These are phyloP conservation scores for Naegleria lovaniensis DNA, from an alignment of 208 protist species.

Conservation along the genomic window DNA sequence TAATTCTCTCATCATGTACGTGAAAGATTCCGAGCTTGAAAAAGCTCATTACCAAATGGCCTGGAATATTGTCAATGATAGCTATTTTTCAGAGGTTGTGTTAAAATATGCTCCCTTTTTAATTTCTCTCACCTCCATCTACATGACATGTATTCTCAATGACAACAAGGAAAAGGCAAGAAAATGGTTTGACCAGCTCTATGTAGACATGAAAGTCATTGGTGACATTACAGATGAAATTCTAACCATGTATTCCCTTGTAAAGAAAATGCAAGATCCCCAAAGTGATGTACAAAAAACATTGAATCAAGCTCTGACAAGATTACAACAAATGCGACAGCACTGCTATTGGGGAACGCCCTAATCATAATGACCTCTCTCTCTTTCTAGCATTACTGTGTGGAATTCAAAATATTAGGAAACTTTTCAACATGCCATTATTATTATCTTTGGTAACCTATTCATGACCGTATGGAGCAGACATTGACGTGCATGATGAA, in stretches of 20 bases:
- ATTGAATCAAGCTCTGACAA: neutral
- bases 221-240: neutral
- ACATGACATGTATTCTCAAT: conserved; percentile 33
- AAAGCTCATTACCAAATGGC: neutral
- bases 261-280: neutral
- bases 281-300: neutral
- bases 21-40: neutral
- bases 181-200: conserved; percentile 11
- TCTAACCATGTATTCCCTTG: neutral
- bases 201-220: conserved; percentile 20
- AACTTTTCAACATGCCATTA: too few relatives aligned
- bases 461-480: too few relatives aligned
- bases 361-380: too few relatives aligned
- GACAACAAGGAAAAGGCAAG: neutral
- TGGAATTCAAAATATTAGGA: too few relatives aligned
- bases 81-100: conserved; percentile 38
- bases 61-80: conserved; percentile 46
- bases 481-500: too few relatives aligned
- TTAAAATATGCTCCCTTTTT: conserved; percentile 41
- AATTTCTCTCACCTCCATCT: conserved; percentile 42
- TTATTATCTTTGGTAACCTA: too few relatives aligned
- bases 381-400: too few relatives aligned
- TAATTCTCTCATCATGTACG: conserved; percentile 27
- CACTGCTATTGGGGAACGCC: neutral
- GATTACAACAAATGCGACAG: neutral